These are phyloP conservation scores for Chaetomium tenue DNA, from an alignment of 495 filamentous ascomycete species.

Conservation along the genomic window DNA sequence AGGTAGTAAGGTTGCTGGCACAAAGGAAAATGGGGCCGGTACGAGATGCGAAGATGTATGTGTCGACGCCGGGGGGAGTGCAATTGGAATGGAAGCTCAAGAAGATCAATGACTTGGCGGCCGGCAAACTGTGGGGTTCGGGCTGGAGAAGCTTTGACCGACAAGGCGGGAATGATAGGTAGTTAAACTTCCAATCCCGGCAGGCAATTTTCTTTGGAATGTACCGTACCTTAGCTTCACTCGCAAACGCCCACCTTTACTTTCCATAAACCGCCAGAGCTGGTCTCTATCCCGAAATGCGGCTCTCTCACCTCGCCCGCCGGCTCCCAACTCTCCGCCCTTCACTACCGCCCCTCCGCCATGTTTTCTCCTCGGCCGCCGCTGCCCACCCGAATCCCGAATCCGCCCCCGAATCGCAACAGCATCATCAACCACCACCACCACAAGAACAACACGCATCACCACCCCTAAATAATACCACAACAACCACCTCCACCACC, in stretches of 20 bases:
- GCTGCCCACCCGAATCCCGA: neutral
- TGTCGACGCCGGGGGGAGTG: neutral
- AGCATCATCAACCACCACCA: conserved; percentile 5
- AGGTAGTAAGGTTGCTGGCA: neutral
- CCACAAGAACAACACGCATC: neutral
- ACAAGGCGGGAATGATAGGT: neutral
- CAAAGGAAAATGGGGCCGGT: neutral
- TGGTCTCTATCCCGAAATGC: conserved; percentile 1
- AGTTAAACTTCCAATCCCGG: neutral
- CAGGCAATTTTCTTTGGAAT: conserved; percentile 9
- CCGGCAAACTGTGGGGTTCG: conserved; percentile 1
- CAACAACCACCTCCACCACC: neutral
- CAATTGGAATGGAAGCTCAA: too few relatives aligned
- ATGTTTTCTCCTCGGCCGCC: conserved; percentile 7
- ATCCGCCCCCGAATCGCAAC: neutral
- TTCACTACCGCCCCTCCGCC: neutral
- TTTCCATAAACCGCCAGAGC: neutral
- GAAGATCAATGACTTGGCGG: neutral
- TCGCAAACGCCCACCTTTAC: neutral
- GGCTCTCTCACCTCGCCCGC: neutral
- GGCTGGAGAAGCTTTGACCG: neutral
- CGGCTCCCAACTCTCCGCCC: neutral
- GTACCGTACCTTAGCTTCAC: too few relatives aligned
- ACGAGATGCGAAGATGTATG: neutral
- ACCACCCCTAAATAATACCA: neutral